Evolutionary conservation across 768 basidiomycete genomes (phyloP).

Genomic region (Chalciporus chontae): DNA sequence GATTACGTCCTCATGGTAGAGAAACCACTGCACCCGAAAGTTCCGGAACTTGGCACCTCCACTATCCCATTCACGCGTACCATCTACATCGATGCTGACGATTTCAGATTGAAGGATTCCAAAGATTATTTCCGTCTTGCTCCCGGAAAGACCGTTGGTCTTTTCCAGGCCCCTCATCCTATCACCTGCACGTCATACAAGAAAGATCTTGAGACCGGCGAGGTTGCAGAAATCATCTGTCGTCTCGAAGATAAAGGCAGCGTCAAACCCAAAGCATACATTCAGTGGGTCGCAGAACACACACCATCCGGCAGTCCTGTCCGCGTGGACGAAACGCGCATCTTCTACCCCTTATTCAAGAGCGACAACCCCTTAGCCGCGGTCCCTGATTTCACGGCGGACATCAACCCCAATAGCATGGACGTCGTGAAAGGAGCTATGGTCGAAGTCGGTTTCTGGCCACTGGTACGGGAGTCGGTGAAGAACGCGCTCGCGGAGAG

Average conservation of each 20-base stretch:
- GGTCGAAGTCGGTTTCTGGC: constrained; percentile 87
- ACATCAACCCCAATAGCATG: constrained; percentile 80
- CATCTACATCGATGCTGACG: constrained; percentile 89
- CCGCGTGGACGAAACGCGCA: constrained; percentile 79
- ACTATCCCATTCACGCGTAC: constrained; percentile 82
- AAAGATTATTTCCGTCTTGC: constrained; percentile 97
- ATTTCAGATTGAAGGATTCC: constrained; percentile 89
- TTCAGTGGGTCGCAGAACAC: constrained; percentile 96
- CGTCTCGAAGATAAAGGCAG: constrained; percentile 67
- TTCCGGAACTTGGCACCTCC: constrained; percentile 80
- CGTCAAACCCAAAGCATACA: constrained; percentile 88
- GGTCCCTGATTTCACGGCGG: constrained; percentile 72
- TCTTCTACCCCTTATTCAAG: constrained; percentile 93
- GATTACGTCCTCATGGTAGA: constrained; percentile 81
- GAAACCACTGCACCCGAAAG: constrained; percentile 93
- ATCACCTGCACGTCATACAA: constrained; percentile 92
- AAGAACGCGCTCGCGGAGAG: constrained; percentile 65
- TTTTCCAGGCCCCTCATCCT: constrained; percentile 90
- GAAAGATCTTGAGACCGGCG: constrained; percentile 65
- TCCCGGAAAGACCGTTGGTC: constrained; percentile 94
- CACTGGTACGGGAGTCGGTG: constrained; percentile 67
- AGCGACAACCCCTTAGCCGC: constrained; percentile 78
- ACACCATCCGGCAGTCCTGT: constrained; percentile 76
- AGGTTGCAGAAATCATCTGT: constrained; percentile 77
- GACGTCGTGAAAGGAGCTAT: constrained; percentile 78